Conservation (phyloP, 805 yeast species). For the Zygotorulaspora danielsina region DNA sequence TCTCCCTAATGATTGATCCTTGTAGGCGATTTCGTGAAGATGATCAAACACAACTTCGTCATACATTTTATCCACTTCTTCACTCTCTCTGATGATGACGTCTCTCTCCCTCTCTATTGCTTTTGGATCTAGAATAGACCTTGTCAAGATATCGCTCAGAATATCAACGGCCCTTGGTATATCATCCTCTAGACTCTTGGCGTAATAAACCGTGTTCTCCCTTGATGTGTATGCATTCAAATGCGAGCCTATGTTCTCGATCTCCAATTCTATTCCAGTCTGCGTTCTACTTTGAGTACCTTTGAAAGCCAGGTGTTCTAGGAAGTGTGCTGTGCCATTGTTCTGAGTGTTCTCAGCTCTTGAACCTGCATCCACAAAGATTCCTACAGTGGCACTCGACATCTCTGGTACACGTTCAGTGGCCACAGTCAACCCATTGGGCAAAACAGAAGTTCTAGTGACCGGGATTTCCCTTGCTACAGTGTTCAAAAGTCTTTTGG, state of each 20-base stretch:
- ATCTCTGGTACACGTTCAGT: conserved; percentile 83
- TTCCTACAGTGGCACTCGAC: conserved; percentile 94
- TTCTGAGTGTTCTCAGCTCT: conserved; percentile 81
- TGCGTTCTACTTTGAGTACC: conserved; percentile 85
- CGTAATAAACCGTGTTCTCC: conserved; percentile 95
- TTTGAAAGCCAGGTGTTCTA: conserved; percentile 94
- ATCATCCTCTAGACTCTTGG: conserved; percentile 77
- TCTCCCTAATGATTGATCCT: conserved; percentile 89
- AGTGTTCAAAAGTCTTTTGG: conserved; percentile 4
- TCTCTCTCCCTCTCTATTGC: conserved; percentile 96
- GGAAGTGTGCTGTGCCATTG: conserved; percentile 96
- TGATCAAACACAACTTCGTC: conserved; percentile 98
- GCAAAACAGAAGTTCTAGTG: conserved; percentile 65
- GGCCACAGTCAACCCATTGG: conserved; percentile 95
- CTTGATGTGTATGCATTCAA: conserved; percentile 97
- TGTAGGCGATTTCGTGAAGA: conserved; percentile 86
- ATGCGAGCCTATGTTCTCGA: conserved; percentile 95
- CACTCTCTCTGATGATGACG: conserved; percentile 92
- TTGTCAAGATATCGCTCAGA: conserved; percentile 81
- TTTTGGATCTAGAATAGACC: conserved; percentile 70
- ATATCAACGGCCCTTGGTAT: conserved; percentile 84
- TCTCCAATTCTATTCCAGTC: conserved; percentile 79
- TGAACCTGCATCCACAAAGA: conserved; percentile 98
- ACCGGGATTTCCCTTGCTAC: conserved; percentile 33
- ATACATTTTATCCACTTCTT: conserved; percentile 96